Evolutionary conservation across 805 yeast species (phyloP).

Genomic region (Metschnikowia kofuensis): DNA sequence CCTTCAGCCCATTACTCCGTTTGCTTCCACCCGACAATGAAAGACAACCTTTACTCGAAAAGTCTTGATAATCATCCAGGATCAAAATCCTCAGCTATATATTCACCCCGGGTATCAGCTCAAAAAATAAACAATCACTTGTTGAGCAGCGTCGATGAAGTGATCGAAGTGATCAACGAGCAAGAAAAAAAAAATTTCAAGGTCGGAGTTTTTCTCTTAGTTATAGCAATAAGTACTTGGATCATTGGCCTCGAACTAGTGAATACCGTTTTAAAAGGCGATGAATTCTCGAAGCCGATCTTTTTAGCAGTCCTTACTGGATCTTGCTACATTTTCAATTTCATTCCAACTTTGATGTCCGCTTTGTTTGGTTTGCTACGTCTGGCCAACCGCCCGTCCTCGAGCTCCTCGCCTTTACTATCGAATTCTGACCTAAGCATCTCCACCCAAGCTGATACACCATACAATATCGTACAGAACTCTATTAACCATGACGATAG

Average conservation of each 20-base stretch:
- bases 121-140: conserved; percentile 15
- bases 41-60: too few species aligned
- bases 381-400: conserved; percentile 12
- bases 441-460: too few species aligned
- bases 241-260: conserved; percentile 48
- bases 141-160: conserved; percentile 18
- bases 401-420: conserved; percentile 13
- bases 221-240: conserved; percentile 46
- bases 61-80: conserved; percentile 1
- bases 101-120: conserved; percentile 14
- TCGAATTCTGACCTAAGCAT: conserved; percentile 13
- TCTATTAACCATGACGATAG: too few species aligned
- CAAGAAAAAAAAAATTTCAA: conserved; percentile 42
- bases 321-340: conserved; percentile 43
- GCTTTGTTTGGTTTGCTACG: not conserved
- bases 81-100: not conserved
- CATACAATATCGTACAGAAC: too few species aligned
- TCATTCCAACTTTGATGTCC: conserved; percentile 34
- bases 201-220: conserved; percentile 42
- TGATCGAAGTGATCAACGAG: conserved; percentile 35
- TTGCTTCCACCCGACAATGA: too few species aligned
- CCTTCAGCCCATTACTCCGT: too few species aligned
- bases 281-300: conserved; percentile 47
- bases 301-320: conserved; percentile 49
- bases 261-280: conserved; percentile 47